Base-by-base conservation (phyloP, 78 protist species). In the Speleostelium caveatum region DNA sequence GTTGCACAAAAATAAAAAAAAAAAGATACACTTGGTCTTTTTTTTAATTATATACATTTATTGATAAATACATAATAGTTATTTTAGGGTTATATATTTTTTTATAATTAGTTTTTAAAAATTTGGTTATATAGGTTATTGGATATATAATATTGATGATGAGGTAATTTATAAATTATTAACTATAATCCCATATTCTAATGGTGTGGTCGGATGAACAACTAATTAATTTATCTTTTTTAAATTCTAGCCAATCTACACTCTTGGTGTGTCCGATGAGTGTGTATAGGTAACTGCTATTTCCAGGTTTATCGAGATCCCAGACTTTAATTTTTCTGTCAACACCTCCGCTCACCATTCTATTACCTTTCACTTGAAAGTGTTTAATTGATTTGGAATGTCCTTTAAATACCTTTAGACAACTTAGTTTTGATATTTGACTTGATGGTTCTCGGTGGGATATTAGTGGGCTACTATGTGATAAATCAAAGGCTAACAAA, bases 291-390 rank as follows among this genome's bases (percentile, higher is more conserved):
- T 83, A 83, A 45, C 59, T 60, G n/a, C n/a, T n/a, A 22, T 71
- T 69, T 5, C 91, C 91, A 16, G 91, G 91, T 60, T 69, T 83
- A n/a, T 83, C 91, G n/a, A 83, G 36, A 42, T 83, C 91, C 91
- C 91, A 83, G n/a, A 83, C 63, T 42, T 83, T 83, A 10, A 83
- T 83, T 45, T 71, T 83, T 19, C 69, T 83, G 39, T 83, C 91
- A n/a, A 68, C 22, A 33, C 91, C 91, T 59, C 91, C 91, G 59
- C 73, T 59, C 19, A 83, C 91, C 36, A 83, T 28, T 41, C 91
- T n/a, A 69, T 60, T 83, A 2, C 69, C 79, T 32, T 60, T 58
- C 8, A 83, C 79, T 69, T 83, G 91, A 39, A 83, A 83, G 39
- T 83, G 91, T 60, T 83, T 83, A 22, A 83, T 69, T 42, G 91